Conservation (phyloP, 208 protist genomes). For the Leishmania martiniquensis region DNA sequence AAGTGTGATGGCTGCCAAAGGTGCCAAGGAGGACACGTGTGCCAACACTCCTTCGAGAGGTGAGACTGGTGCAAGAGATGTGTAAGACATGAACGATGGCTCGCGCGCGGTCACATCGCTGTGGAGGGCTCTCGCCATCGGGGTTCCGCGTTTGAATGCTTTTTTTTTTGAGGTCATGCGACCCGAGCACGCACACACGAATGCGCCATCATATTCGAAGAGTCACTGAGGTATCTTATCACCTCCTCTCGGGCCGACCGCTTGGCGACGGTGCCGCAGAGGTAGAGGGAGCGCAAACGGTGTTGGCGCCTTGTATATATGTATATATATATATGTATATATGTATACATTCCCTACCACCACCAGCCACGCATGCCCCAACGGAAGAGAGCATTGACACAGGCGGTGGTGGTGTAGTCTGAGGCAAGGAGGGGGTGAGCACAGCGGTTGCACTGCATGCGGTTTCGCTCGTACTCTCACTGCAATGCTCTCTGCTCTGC, state of each 20-base stretch:
- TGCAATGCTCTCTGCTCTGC: neutral
- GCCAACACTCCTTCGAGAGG: neutral
- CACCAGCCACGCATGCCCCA: neutral
- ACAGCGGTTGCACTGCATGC: neutral
- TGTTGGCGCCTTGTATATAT: neutral
- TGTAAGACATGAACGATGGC: neutral
- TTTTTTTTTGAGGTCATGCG: neutral
- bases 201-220: neutral
- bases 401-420: neutral
- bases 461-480: neutral
- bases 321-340: no score
- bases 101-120: neutral
- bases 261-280: neutral
- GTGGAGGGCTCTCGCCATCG: neutral
- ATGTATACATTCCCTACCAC: no score
- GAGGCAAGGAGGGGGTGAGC: no score
- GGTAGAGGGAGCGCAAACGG: neutral
- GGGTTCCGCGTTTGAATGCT: neutral
- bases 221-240: neutral
- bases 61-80: neutral
- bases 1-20: neutral
- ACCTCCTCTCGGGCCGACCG: neutral
- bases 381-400: neutral
- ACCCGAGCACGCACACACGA: neutral
- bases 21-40: neutral